Base-by-base conservation (phyloP, 192 early-diverging fungal genomes). In the Coemansia sp. region DNA sequence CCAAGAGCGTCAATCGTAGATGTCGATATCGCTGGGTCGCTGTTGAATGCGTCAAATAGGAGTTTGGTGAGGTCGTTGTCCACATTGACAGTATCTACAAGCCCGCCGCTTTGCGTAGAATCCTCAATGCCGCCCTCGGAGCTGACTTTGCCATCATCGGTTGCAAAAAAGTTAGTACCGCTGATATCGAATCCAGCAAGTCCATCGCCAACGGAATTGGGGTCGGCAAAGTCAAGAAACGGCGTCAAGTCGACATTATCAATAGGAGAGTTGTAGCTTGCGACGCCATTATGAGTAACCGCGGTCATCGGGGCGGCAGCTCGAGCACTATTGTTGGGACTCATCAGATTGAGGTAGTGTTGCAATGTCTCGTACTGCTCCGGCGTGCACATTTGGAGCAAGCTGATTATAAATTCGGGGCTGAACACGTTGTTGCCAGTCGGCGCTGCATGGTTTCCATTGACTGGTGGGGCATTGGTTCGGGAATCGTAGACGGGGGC, bases 141-240 rank as follows among this genome's bases (percentile, higher is more conserved):
- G 30, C 55, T 33, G 30, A 17, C 7, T 17, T 32, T 33, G 16
- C 14, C 14, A n/a, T 32, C 55, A 33, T 58, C 30, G 16, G 55
- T 4, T 16, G 55, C 28, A 52, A 65, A 19, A 55, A 39, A 55
- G 16, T 44, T 30, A n/a, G 38, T 11, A 14, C 26, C 21, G 13
- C 30, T 55, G 14, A 21, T 8, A 43, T 43, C 53, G 9, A 59
- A 26, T n/a, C 55, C 62, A 55, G 62, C 62, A n/a, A 61, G 59
- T 11, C 35, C 59, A 33, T 39, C 35, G 28, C 33, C 37, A 13
- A 17, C 26, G 30, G 58, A 73, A 17, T 63, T 66, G 13, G 73
- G 67, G 32, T 76, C 78, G 17, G 73, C 74, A 81, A 81, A 81
- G 60, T 81, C 70, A 9, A 75, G 67, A 23, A 75, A 80, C 37